Base-by-base conservation (phyloP, 179 eudicot species). In the Sideroxylon spinosum region DNA sequence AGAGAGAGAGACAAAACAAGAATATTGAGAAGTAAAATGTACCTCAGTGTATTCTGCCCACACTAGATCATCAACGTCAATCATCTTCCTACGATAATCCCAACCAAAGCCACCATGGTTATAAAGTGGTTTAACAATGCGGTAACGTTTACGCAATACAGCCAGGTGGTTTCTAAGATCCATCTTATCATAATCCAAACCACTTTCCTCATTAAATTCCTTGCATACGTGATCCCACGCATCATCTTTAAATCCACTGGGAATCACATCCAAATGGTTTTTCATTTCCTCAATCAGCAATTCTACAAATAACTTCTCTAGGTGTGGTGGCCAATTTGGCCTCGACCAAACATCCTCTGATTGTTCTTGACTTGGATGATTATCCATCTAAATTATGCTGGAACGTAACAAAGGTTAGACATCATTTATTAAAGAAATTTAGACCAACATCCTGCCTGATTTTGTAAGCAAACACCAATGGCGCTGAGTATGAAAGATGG, bases 241-340 rank as follows among this genome's bases (percentile, higher is more conserved):
- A 53, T 71, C 66, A 19, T 81, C 80, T 17, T 55, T 70, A 46
- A 72, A 79, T 17, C 67, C 71, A 22, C 69, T 68, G 63, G 79
- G 75, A 49, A 61, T 68, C 79, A 68, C 69, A 50, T 76, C 79
- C 79, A 13, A 17, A 66, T 73, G 82, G 14, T 8, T 6, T 53
- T 37, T 72, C 80, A 81, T 77, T 71, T 76, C 83, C 32, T 76
- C 83, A 44, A 81, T 53, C 49, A 63, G 62, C 71, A 79, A 25
- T 65, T 79, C 78, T 26, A 79, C 82, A 56, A 79, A 74, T 56
- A 44, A n/a, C 82, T 79, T 73, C 68, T 79, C 78, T 59, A 55
- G 67, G 19, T 73, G 68, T 66, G 78, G 78, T n/a, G 78, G 78
- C 82, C 78, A 79, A 74, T 66, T 74, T 37, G 82, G 74, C 61